These are phyloP conservation scores for Xylaria sp. DNA, from an alignment of 2,329 filamentous ascomycete species.

Conservation along the genomic window DNA sequence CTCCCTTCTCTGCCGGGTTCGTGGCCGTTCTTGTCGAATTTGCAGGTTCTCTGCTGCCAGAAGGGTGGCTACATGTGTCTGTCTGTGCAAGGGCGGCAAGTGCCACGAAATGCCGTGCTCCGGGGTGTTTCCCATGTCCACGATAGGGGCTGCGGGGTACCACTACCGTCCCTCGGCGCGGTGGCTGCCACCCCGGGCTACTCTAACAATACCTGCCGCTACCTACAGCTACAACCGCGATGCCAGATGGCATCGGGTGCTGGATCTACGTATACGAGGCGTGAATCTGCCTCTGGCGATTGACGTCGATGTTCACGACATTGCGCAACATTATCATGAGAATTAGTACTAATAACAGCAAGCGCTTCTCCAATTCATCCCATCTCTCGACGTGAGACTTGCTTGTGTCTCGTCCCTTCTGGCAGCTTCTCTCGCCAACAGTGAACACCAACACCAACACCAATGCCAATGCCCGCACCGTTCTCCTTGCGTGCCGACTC, in stretches of 20 bases:
- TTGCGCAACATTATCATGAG: not conserved
- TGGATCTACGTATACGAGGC: too few relatives aligned
- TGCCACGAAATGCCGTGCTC: slow-evolving; percentile 25
- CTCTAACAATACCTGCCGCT: not conserved
- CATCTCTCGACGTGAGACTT: slow-evolving; percentile 3
- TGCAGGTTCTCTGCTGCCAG: not conserved
- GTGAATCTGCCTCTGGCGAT: too few relatives aligned
- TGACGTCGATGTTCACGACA: not conserved
- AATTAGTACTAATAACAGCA: slow-evolving; percentile 15
- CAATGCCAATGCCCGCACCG: not conserved
- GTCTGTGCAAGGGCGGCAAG: slow-evolving; percentile 20
- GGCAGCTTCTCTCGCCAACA: not conserved
- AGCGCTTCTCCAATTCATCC: not conserved
- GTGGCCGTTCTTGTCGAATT: too few relatives aligned
- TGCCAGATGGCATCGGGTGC: not conserved
- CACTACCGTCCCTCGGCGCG: slow-evolving; percentile 11
- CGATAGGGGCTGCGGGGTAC: slow-evolving; percentile 1
- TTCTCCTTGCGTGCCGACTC: not conserved
- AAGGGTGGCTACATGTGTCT: not conserved
- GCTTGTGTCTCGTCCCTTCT: not conserved
- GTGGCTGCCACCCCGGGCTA: slow-evolving; percentile 2
- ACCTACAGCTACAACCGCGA: not conserved
- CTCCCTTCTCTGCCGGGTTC: not conserved
- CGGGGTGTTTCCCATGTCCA: slow-evolving; percentile 1
- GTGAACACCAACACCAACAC: too few relatives aligned